A percentile compares a stretch with the other conserved stretches of the same genome.
These are phyloP conservation scores for Phytopythium vexans DNA, from an alignment of 352 stramenopile species.

Conservation along the genomic window DNA sequence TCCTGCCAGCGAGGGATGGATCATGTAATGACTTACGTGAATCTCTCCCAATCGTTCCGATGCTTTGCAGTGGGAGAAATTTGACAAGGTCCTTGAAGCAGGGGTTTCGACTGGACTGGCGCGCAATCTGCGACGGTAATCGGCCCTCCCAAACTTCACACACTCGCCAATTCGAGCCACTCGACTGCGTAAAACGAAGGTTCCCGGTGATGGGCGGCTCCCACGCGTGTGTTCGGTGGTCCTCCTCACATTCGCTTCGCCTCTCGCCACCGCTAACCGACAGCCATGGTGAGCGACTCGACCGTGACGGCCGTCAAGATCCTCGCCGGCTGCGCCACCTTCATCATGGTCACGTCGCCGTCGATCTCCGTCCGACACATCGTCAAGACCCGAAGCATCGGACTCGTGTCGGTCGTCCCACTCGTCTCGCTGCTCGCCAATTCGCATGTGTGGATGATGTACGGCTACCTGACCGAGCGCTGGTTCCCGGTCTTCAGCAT, in stretches of 20 bases:
- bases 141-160: too few species aligned
- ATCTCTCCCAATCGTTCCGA: too few species aligned
- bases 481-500: slow-evolving; percentile 45
- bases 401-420: slow-evolving; percentile 28
- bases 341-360: slow-evolving; percentile 26
- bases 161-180: too few species aligned
- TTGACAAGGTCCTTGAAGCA: too few species aligned
- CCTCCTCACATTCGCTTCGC: neutral
- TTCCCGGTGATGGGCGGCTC: too few species aligned
- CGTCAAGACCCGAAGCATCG: slow-evolving; percentile 19
- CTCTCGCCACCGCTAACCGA: neutral
- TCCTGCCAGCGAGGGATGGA: too few species aligned
- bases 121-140: too few species aligned
- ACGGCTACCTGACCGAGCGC: slow-evolving; percentile 30
- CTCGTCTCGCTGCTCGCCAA: slow-evolving; percentile 29
- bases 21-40: too few species aligned
- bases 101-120: too few species aligned
- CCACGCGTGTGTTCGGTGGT: too few species aligned
- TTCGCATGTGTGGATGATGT: slow-evolving; percentile 33
- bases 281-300: slow-evolving; percentile 16
- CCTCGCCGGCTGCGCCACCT: slow-evolving; percentile 18
- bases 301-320: slow-evolving; percentile 22
- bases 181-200: too few species aligned
- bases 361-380: slow-evolving; percentile 26
- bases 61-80: too few species aligned